Conservation (phyloP, 192 early-diverging fungal species). For the Coemansia sp. region DNA sequence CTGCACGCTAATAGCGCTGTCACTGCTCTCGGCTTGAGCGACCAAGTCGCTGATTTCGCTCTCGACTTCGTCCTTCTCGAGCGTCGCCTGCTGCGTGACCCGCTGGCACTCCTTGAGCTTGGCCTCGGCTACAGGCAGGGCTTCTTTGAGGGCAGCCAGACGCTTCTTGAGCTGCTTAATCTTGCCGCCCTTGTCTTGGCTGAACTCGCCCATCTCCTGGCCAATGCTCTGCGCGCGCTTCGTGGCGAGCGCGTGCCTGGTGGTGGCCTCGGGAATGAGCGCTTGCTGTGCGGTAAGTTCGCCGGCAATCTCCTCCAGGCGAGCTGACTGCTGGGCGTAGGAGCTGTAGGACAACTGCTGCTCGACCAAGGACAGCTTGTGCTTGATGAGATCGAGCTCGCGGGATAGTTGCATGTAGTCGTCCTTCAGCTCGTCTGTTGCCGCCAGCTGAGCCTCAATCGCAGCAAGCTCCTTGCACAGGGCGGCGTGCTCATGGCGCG, state of each 20-base stretch:
- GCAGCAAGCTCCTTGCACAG: slow-evolving; percentile 57
- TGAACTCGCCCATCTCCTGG: slow-evolving; percentile 89
- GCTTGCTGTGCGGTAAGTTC: slow-evolving; percentile 62
- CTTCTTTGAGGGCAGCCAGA: slow-evolving; percentile 65
- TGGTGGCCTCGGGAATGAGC: slow-evolving; percentile 58
- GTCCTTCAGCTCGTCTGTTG: slow-evolving; percentile 58
- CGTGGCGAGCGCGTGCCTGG: slow-evolving; percentile 56
- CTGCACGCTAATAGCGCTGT: slow-evolving; percentile 49
- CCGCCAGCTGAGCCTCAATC: slow-evolving; percentile 60
- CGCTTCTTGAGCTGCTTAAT: slow-evolving; percentile 80
- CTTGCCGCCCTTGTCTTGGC: slow-evolving; percentile 86
- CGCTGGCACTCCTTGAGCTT: slow-evolving; percentile 49
- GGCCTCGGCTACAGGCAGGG: slow-evolving; percentile 60
- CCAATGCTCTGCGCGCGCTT: slow-evolving; percentile 68
- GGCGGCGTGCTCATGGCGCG: slow-evolving; percentile 57
- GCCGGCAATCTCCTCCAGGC: slow-evolving; percentile 31
- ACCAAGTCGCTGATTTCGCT: slow-evolving; percentile 40
- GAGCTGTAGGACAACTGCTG: slow-evolving; percentile 77
- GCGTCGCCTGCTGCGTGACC: slow-evolving; percentile 39
- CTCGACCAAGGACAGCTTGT: slow-evolving; percentile 78
- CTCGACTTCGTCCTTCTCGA: slow-evolving; percentile 53
- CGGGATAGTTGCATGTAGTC: slow-evolving; percentile 65
- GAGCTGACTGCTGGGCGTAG: slow-evolving; percentile 64
- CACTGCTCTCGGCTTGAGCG: slow-evolving; percentile 32
- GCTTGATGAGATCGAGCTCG: slow-evolving; percentile 72